Evolutionary conservation across 768 basidiomycete genomes (phyloP).

Genomic region (Auriscalpium orientale): DNA sequence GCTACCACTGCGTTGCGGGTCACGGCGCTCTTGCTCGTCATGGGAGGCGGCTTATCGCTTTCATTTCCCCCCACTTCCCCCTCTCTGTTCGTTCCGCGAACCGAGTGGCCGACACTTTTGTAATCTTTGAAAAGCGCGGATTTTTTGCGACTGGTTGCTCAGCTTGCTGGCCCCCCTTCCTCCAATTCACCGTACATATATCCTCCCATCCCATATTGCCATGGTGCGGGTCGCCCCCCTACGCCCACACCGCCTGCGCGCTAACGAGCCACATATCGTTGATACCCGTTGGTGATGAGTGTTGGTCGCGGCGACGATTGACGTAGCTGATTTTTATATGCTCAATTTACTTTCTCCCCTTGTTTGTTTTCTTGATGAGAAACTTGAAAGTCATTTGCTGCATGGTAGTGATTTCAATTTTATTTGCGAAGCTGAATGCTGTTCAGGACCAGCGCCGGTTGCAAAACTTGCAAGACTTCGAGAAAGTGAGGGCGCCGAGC

Average conservation of each 20-base stretch:
- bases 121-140: neutral
- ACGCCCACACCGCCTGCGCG: slow-evolving; percentile 1
- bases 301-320: neutral
- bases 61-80: neutral
- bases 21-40: neutral
- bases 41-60: neutral
- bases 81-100: neutral
- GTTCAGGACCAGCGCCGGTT: too few species aligned
- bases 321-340: too few species aligned
- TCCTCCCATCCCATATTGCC: neutral
- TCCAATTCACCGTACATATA: neutral
- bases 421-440: too few species aligned
- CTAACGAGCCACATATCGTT: slow-evolving; percentile 7
- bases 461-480: too few species aligned
- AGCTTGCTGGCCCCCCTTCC: neutral
- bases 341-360: too few species aligned
- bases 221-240: neutral
- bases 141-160: neutral
- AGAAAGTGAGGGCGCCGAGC: too few species aligned
- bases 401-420: too few species aligned
- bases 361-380: too few species aligned
- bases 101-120: neutral
- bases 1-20: neutral
- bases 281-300: slow-evolving; percentile 2
- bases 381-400: too few species aligned